These are phyloP conservation scores for Starmerella apicola DNA, from an alignment of 805 yeast genomes.

Conservation along the genomic window DNA sequence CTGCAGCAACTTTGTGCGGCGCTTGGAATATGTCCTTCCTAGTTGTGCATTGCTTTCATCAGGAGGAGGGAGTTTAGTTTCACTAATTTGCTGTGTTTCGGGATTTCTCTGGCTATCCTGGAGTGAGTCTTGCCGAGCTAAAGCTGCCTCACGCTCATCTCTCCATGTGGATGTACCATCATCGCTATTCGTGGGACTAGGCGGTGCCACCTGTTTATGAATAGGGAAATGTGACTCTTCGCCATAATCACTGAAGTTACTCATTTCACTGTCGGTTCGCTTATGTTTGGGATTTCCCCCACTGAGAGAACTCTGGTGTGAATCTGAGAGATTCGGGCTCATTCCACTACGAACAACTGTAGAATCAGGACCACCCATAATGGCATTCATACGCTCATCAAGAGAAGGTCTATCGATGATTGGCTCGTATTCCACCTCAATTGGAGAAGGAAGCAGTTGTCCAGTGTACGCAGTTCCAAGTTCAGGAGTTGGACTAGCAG, in stretches of 20 bases:
- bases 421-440: conserved; percentile 5
- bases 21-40: conserved; percentile 21
- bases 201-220: not conserved
- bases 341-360: conserved; percentile 8
- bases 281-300: conserved; percentile 12
- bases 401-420: conserved; percentile 13
- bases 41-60: conserved; percentile 4
- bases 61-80: conserved; percentile 11
- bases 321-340: conserved; percentile 12
- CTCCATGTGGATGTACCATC: conserved; percentile 13
- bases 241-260: conserved; percentile 13
- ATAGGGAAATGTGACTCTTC: conserved; percentile 6
- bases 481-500: not conserved
- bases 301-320: not conserved
- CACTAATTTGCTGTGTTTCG: conserved; percentile 17
- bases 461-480: conserved; percentile 2
- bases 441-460: conserved; percentile 8
- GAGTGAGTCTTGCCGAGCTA: conserved; percentile 26
- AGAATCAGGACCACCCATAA: conserved; percentile 9
- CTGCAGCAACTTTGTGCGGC: conserved; percentile 13
- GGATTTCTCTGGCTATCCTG: conserved; percentile 25
- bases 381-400: conserved; percentile 18
- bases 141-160: conserved; percentile 1
- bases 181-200: conserved; percentile 1
- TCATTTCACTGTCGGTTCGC: conserved; percentile 13